Conservation (phyloP, 2,329 filamentous ascomycete species). For the Nothophaeocryptopus gaeumannii region DNA sequence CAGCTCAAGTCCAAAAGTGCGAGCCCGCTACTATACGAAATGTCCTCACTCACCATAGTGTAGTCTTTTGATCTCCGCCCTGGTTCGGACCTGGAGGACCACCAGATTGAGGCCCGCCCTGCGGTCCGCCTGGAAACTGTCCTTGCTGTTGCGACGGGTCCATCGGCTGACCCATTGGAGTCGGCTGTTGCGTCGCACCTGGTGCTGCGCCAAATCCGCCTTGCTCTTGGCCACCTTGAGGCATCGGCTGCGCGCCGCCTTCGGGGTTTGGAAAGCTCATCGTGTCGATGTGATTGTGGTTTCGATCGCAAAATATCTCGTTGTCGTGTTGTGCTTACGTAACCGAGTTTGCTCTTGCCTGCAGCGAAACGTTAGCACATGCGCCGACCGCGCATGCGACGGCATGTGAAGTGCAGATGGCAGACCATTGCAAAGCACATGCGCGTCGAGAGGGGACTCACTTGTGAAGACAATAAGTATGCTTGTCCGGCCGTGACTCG, state of each 20-base stretch:
- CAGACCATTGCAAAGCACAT: not conserved
- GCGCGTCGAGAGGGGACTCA: constrained; percentile 18
- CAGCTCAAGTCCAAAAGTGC: constrained; percentile 1
- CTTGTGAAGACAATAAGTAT: constrained; percentile 31
- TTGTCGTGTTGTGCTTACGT: constrained; percentile 24
- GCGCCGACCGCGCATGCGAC: constrained; percentile 4
- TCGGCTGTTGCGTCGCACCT: constrained; percentile 51
- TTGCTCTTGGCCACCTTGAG: constrained; percentile 36
- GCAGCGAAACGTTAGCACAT: constrained; percentile 13
- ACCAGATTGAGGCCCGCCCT: constrained; percentile 40
- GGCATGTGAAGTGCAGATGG: constrained; percentile 6
- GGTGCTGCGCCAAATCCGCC: constrained; percentile 48
- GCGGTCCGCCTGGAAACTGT: constrained; percentile 44
- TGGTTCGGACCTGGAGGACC: constrained; percentile 38
- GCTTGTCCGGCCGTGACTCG: constrained; percentile 34
- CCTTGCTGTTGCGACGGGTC: constrained; percentile 49
- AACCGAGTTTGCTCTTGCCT: constrained; percentile 15
- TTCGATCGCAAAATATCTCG: constrained; percentile 15
- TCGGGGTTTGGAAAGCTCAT: constrained; percentile 69
- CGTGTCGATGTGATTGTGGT: constrained; percentile 29
- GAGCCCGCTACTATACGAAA: too few species aligned
- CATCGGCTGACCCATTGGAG: constrained; percentile 57
- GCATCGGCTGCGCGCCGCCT: constrained; percentile 58
- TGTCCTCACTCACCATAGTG: constrained; percentile 46
- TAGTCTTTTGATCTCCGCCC: constrained; percentile 50